phyloP scores from a whole-genome alignment of 441 rosid genomes.

The Theobroma grandiflorum region DNA sequence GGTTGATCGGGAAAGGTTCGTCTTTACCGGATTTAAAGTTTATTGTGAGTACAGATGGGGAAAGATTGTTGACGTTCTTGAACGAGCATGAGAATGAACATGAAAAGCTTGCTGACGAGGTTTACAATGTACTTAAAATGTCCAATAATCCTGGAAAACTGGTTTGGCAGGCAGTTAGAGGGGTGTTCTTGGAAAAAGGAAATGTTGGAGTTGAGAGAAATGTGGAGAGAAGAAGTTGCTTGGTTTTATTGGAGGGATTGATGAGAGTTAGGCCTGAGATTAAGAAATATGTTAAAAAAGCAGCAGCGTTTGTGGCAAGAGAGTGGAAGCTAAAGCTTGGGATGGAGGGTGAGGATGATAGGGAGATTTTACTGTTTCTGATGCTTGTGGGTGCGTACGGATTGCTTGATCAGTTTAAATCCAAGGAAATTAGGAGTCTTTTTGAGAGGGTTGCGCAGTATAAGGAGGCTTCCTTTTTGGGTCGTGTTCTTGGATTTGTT shows the following conservation, averaged over 20 bases:
- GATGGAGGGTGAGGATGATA: slow-evolving; percentile 27
- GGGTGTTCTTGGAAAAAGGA: not conserved
- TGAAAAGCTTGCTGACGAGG: slow-evolving; percentile 13
- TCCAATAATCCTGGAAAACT: slow-evolving; percentile 22
- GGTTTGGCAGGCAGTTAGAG: slow-evolving; percentile 23
- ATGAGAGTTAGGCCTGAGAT: not conserved
- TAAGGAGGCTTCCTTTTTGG: slow-evolving; percentile 41
- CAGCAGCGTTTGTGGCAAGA: not conserved
- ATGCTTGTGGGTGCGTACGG: slow-evolving; percentile 44
- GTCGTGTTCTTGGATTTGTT: slow-evolving; percentile 38
- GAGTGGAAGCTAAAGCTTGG: slow-evolving; percentile 29
- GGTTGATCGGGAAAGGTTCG: slow-evolving; percentile 1
- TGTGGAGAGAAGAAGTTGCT: slow-evolving; percentile 15
- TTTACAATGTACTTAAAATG: slow-evolving; percentile 7
- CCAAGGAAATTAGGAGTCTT: slow-evolving; percentile 36
- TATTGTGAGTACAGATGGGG: slow-evolving; percentile 19
- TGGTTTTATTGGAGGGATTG: slow-evolving; percentile 27
- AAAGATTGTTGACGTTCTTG: slow-evolving; percentile 18
- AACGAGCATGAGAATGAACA: slow-evolving; percentile 11
- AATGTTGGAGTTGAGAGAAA: slow-evolving; percentile 17
- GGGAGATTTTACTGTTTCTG: slow-evolving; percentile 44
- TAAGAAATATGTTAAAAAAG: not conserved
- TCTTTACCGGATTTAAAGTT: slow-evolving; percentile 26
- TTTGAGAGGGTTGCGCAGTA: slow-evolving; percentile 29
- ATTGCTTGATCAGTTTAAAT: slow-evolving; percentile 30